Conservation (phyloP, 257 asterid genomes). For the Paraleonurus japonicus region DNA sequence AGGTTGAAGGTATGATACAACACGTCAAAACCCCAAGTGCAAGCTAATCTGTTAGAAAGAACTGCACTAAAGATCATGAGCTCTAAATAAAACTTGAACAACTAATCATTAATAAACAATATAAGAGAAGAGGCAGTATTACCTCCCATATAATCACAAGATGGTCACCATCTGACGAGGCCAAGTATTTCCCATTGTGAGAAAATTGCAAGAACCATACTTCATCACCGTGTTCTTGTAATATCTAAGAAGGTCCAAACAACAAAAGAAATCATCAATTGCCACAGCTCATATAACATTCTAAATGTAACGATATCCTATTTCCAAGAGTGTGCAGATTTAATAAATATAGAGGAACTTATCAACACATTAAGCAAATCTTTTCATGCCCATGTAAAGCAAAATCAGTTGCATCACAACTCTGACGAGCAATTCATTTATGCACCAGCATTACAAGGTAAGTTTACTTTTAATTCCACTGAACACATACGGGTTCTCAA, state of each 20-base stretch:
- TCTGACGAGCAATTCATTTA: neutral
- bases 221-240: conserved; percentile 63
- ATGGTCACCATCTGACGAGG: conserved; percentile 69
- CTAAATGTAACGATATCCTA: neutral
- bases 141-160: conserved; percentile 85
- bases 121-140: conserved; percentile 16
- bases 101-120: neutral
- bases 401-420: conserved; percentile 1
- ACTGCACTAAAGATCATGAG: neutral
- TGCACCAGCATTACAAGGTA: neutral
- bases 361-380: conserved; percentile 5
- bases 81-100: neutral
- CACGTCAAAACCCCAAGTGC: neutral
- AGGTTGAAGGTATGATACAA: neutral
- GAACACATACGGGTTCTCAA: neutral
- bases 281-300: neutral
- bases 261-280: conserved; percentile 22
- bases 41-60: neutral
- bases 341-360: neutral
- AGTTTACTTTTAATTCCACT: neutral
- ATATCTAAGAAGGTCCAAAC: conserved; percentile 47
- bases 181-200: conserved; percentile 75
- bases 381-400: neutral
- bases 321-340: neutral
- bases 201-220: conserved; percentile 87